Conservation (phyloP, 768 basidiomycete genomes). For the Lactarius akahatsu region DNA sequence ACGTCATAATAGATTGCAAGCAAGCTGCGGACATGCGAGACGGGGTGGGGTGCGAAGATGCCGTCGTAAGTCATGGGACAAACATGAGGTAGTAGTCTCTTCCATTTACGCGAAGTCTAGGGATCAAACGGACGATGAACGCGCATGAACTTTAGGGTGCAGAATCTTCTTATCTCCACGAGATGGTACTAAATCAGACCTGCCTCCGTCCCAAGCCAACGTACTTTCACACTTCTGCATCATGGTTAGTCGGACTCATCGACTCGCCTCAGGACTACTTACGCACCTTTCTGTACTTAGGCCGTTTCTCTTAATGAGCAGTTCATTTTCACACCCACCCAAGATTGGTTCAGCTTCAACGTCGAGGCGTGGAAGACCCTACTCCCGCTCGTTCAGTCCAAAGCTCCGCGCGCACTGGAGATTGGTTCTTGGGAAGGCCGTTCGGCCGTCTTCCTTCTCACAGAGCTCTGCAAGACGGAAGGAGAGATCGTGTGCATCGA, state of each 20-base stretch:
- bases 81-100: not conserved
- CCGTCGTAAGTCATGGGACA: not conserved
- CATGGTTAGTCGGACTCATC: not conserved
- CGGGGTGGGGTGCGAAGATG: not conserved
- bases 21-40: not conserved
- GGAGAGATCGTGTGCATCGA: slow-evolving; percentile 56
- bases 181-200: not conserved
- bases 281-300: not conserved
- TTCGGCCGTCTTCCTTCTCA: slow-evolving; percentile 55
- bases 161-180: not conserved
- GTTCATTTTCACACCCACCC: slow-evolving; percentile 49
- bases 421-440: slow-evolving; percentile 67
- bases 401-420: slow-evolving; percentile 50
- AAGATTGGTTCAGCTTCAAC: slow-evolving; percentile 58
- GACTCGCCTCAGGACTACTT: not conserved
- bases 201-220: not conserved
- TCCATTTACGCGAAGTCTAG: not conserved
- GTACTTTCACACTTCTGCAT: not conserved
- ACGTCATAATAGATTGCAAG: not conserved
- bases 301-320: not conserved
- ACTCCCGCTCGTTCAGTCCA: slow-evolving; percentile 40
- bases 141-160: not conserved
- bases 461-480: slow-evolving; percentile 44
- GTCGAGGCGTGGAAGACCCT: slow-evolving; percentile 44
- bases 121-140: not conserved